Evolutionary conservation across 805 yeast species (phyloP).

Genomic region (Candida vartiovaarae): DNA sequence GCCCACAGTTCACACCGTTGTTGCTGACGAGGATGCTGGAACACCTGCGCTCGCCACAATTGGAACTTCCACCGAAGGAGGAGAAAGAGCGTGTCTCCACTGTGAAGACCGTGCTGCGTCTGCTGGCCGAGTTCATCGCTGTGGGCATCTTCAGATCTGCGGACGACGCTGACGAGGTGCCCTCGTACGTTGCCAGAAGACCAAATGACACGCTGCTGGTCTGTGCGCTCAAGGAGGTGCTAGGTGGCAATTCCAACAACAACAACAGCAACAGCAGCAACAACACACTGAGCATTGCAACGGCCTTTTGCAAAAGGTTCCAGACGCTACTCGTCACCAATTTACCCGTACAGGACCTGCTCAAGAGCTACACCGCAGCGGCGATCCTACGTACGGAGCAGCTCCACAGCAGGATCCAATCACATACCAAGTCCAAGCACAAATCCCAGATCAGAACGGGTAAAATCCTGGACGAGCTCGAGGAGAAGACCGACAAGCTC

Average conservation of each 20-base stretch:
- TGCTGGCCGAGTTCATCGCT: constrained; percentile 51
- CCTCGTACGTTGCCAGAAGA: constrained; percentile 34
- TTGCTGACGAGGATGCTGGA: constrained; percentile 36
- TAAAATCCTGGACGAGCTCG: constrained; percentile 34
- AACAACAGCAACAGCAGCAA: constrained; percentile 28
- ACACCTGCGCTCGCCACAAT: constrained; percentile 30
- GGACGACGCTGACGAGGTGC: constrained; percentile 37
- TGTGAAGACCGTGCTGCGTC: constrained; percentile 40
- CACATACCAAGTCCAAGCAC: constrained; percentile 34
- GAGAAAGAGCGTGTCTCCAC: constrained; percentile 32
- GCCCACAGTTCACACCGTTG: constrained; percentile 41
- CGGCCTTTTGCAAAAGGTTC: constrained; percentile 44
- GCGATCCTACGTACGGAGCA: constrained; percentile 31
- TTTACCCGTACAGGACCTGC: constrained; percentile 24
- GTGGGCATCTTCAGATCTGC: constrained; percentile 47
- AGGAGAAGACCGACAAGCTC: constrained; percentile 28
- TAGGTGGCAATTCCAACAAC: constrained; percentile 24
- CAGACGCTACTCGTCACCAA: constrained; percentile 26
- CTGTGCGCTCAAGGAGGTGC: constrained; percentile 36
- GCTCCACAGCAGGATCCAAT: constrained; percentile 30
- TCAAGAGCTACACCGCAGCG: constrained; percentile 37
- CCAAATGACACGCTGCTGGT: constrained; percentile 35
- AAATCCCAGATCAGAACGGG: constrained; percentile 65
- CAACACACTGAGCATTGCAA: constrained; percentile 31
- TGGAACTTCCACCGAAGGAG: constrained; percentile 32